Conservation (phyloP, 2,329 filamentous ascomycete genomes). For the Phialophora chinensis region DNA sequence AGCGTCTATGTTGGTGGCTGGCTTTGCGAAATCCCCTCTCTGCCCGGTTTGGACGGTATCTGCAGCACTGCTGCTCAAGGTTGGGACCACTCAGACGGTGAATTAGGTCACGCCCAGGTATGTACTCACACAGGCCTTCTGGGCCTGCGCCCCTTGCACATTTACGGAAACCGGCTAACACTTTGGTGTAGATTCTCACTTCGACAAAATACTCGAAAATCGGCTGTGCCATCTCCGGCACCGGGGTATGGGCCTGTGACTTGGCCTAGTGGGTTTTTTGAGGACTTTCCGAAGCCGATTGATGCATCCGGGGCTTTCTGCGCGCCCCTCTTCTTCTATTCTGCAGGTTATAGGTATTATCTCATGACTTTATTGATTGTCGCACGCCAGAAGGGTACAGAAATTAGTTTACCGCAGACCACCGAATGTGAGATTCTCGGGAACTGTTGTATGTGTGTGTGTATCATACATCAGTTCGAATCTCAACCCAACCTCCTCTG, state of each 20-base stretch:
- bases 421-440: no score
- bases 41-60: slow-evolving; percentile 35
- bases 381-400: no score
- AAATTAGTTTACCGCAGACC: no score
- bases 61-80: slow-evolving; percentile 34
- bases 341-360: no score
- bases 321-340: no score
- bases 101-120: slow-evolving; percentile 36
- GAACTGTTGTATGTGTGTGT: no score
- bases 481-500: no score
- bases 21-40: slow-evolving; percentile 38
- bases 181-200: slow-evolving; percentile 22
- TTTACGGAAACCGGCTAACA: neutral
- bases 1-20: slow-evolving; percentile 39
- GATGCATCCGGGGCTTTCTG: no score
- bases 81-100: slow-evolving; percentile 35
- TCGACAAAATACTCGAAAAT: slow-evolving; percentile 33
- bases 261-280: slow-evolving; percentile 16
- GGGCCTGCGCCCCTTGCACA: no score
- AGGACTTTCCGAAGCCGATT: no score
- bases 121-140: neutral
- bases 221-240: slow-evolving; percentile 22
- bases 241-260: slow-evolving; percentile 35
- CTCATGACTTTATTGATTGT: no score
- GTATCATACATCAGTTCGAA: no score